Evolutionary conservation across 352 stramenopile species (phyloP).

Genomic region (Globisporangium nunn): DNA sequence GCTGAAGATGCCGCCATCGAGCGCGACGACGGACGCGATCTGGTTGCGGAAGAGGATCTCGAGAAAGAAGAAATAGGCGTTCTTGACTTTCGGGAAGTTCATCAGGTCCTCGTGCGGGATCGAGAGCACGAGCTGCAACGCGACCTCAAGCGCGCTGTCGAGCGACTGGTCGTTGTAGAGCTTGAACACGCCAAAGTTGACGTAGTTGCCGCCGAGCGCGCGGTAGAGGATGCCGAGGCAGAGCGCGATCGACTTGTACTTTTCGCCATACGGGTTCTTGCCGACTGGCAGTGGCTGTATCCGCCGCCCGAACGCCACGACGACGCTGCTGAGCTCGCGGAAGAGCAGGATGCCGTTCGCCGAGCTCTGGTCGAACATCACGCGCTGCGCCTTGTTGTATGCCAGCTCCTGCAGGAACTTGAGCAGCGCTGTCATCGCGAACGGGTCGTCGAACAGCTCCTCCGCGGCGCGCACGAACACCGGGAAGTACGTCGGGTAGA

Average conservation of each 20-base stretch:
- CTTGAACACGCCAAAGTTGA: slow-evolving; percentile 99
- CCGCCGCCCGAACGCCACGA: slow-evolving; percentile 92
- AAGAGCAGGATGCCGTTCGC: slow-evolving; percentile 98
- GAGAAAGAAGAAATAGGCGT: slow-evolving; percentile 97
- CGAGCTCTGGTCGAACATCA: slow-evolving; percentile 97
- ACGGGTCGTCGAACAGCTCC: slow-evolving; percentile 90
- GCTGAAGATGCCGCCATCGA: slow-evolving; percentile 93
- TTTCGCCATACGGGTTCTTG: slow-evolving; percentile 92
- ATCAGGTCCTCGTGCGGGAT: slow-evolving; percentile 96
- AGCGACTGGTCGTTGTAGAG: slow-evolving; percentile 96
- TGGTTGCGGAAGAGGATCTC: slow-evolving; percentile 98
- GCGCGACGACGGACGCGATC: slow-evolving; percentile 88
- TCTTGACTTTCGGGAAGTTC: slow-evolving; percentile 96
- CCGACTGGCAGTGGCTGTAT: slow-evolving; percentile 76
- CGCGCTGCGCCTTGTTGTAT: slow-evolving; percentile 94
- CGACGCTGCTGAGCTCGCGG: slow-evolving; percentile 91
- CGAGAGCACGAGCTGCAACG: slow-evolving; percentile 91
- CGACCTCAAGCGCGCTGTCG: slow-evolving; percentile 93
- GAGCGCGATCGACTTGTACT: slow-evolving; percentile 97
- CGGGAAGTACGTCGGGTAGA: slow-evolving; percentile 95
- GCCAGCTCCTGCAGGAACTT: slow-evolving; percentile 96
- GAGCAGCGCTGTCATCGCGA: slow-evolving; percentile 94
- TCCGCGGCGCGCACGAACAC: slow-evolving; percentile 93
- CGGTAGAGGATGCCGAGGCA: slow-evolving; percentile 89
- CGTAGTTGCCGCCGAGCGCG: slow-evolving; percentile 92